Evolutionary conservation across 2,329 filamentous ascomycete species (phyloP).

Genomic region (Sporothrix euskadiensis): DNA sequence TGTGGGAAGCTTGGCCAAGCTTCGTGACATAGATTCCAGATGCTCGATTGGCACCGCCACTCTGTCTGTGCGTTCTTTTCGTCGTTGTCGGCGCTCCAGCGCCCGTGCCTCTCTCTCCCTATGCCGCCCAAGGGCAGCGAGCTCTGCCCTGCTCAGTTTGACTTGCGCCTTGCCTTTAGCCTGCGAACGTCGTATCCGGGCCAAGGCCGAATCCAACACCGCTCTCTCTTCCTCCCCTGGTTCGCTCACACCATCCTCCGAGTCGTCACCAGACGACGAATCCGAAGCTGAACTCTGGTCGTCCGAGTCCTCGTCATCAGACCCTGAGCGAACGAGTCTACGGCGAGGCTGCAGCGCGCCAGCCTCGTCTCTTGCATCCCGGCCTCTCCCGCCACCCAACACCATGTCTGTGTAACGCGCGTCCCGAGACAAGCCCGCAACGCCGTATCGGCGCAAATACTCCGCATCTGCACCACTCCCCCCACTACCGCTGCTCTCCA

Average conservation of each 20-base stretch:
- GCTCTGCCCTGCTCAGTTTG: constrained; percentile 74
- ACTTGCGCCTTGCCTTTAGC: constrained; percentile 76
- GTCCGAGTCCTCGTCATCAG: constrained; percentile 33
- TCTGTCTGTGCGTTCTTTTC: constrained; percentile 43
- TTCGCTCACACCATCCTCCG: constrained; percentile 46
- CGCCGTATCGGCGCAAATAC: constrained; percentile 21
- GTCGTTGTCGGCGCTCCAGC: constrained; percentile 37
- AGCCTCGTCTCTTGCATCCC: constrained; percentile 46
- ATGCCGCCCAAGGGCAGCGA: constrained; percentile 74
- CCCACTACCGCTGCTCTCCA: constrained; percentile 58
- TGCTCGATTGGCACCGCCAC: constrained; percentile 57
- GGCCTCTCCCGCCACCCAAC: constrained; percentile 42
- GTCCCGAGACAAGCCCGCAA: constrained; percentile 52
- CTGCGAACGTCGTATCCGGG: constrained; percentile 76
- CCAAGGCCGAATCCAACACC: constrained; percentile 74
- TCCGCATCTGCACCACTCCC: constrained; percentile 52
- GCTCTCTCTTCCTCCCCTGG: constrained; percentile 61
- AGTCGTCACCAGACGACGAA: constrained; percentile 45
- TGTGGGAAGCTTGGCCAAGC: constrained; percentile 35
- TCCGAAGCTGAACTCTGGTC: constrained; percentile 35
- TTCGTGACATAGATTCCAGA: constrained; percentile 48
- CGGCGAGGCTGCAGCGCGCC: constrained; percentile 39
- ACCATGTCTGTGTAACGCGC: constrained; percentile 31
- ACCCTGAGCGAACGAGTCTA: constrained; percentile 41
- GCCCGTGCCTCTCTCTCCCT: constrained; percentile 59